These are phyloP conservation scores for Diaporthe humulicola DNA, from an alignment of 2,329 filamentous ascomycete species.

Conservation along the genomic window DNA sequence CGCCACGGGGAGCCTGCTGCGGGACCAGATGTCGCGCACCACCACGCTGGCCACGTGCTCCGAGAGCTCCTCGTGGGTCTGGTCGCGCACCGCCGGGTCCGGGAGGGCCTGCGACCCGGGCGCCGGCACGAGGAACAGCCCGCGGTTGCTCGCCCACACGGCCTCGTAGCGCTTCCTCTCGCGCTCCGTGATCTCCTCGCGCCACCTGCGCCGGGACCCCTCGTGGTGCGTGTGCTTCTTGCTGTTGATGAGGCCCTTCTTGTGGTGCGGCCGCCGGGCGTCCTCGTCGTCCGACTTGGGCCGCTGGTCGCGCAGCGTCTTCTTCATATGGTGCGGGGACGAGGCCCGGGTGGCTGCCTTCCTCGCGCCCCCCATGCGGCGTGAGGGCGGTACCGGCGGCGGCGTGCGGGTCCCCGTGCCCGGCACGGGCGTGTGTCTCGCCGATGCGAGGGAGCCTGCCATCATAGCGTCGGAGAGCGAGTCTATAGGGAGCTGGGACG, in stretches of 20 bases:
- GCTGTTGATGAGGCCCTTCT: constrained; percentile 59
- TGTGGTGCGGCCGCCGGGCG: constrained; percentile 63
- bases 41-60: constrained; percentile 76
- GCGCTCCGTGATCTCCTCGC: constrained; percentile 77
- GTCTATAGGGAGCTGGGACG: constrained; percentile 62
- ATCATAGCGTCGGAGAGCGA: constrained; percentile 81
- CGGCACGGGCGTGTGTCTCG: constrained; percentile 59
- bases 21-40: constrained; percentile 80
- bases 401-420: constrained; percentile 48
- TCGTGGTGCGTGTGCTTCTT: constrained; percentile 83
- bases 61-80: constrained; percentile 46
- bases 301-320: constrained; percentile 73
- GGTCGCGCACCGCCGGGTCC: constrained; percentile 5
- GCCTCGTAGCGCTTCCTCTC: constrained; percentile 88
- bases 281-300: constrained; percentile 66
- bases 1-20: constrained; percentile 76
- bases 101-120: not conserved
- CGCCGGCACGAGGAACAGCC: constrained; percentile 59
- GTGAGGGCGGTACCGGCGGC: constrained; percentile 53
- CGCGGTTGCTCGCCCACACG: constrained; percentile 86
- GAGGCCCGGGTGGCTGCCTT: constrained; percentile 56
- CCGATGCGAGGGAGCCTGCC: constrained; percentile 79
- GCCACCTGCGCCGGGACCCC: constrained; percentile 81
- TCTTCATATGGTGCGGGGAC: constrained; percentile 68
- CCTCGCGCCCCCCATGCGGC: constrained; percentile 44